Conservation (phyloP, 768 basidiomycete genomes). For the Suillus plorans region DNA sequence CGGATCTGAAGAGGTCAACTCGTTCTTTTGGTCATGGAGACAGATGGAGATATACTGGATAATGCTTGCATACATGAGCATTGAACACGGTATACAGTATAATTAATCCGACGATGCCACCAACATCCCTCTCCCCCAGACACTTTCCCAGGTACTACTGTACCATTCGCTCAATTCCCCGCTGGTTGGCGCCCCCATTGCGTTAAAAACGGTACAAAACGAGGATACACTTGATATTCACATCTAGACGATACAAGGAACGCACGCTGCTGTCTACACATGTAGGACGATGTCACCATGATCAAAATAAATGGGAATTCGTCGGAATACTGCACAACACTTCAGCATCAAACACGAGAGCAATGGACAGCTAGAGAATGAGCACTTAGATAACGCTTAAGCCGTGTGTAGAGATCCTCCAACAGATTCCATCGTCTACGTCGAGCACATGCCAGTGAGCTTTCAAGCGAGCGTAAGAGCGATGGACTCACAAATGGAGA, state of each 20-base stretch:
- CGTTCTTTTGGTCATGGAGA: background rate
- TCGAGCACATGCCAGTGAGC: background rate
- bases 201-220: background rate
- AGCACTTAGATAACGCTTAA: background rate
- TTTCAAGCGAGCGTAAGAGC: background rate
- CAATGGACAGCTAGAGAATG: background rate
- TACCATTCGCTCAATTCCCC: background rate
- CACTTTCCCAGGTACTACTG: background rate
- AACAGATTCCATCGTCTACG: conserved; percentile 45
- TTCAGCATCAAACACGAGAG: background rate
- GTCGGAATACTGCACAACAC: background rate
- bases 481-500: conserved; percentile 70
- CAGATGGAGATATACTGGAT: background rate
- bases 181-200: background rate
- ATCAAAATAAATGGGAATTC: background rate
- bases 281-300: background rate
- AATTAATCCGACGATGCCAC: background rate
- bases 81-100: background rate
- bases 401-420: conserved; percentile 27
- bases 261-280: background rate
- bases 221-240: background rate
- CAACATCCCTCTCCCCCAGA: background rate
- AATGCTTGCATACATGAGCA: background rate
- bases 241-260: background rate
- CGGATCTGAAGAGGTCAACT: background rate